A percentile compares a stretch with the other conserved stretches of the same genome.
Evolutionary conservation across 257 asterid genomes (phyloP).

Genomic region (Solanum corneliomulleri): DNA sequence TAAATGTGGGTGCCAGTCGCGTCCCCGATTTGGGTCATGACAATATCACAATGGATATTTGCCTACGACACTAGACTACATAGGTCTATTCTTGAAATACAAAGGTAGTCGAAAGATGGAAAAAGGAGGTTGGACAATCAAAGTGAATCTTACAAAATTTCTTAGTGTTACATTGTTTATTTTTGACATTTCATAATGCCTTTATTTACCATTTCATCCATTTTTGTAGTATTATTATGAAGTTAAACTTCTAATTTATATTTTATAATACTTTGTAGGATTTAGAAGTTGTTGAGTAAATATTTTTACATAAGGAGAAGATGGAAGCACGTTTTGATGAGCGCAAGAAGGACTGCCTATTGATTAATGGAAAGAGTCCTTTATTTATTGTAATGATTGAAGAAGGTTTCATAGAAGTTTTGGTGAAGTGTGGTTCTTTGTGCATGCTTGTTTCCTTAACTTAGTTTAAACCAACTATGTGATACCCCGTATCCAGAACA

Average conservation of each 20-base stretch:
- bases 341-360: neutral
- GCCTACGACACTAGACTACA: too few relatives aligned
- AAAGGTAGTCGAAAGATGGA: neutral
- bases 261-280: neutral
- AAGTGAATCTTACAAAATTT: neutral
- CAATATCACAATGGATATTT: too few relatives aligned
- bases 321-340: neutral
- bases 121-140: neutral
- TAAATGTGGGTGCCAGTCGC: too few relatives aligned
- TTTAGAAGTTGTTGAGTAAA: neutral
- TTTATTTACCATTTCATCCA: neutral
- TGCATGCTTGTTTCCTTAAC: too few relatives aligned
- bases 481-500: too few relatives aligned
- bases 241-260: neutral
- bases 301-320: too few relatives aligned
- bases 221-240: neutral
- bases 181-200: neutral
- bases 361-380: neutral
- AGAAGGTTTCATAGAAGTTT: too few relatives aligned
- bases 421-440: neutral
- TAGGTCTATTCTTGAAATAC: too few relatives aligned
- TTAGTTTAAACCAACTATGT: too few relatives aligned
- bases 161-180: neutral
- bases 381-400: slow-evolving; percentile 13
- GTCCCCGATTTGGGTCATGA: too few relatives aligned